A percentile compares a stretch with the other conserved stretches of the same genome.
Conservation (phyloP, 768 basidiomycete genomes). For the Trametes villosa region DNA sequence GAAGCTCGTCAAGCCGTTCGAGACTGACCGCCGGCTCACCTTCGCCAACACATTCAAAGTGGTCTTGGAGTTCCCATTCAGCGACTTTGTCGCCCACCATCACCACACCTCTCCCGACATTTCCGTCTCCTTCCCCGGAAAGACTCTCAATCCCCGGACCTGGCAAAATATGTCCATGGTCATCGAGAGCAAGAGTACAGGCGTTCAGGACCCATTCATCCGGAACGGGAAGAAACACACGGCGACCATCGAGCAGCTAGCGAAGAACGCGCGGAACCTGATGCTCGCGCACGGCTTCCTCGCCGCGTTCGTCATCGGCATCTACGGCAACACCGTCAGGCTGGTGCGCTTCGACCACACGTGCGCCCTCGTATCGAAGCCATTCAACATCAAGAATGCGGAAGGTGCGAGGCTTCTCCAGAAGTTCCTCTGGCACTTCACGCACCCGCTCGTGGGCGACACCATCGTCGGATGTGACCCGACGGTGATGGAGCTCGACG, state of each 20-base stretch:
- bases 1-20: neutral
- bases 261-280: constrained; percentile 17
- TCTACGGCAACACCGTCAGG: constrained; percentile 13
- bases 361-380: no score
- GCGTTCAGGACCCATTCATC: neutral
- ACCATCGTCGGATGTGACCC: constrained; percentile 12
- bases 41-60: neutral
- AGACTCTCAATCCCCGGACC: neutral
- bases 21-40: neutral
- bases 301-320: constrained; percentile 14
- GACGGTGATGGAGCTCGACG: neutral
- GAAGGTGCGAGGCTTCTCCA: neutral
- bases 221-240: neutral
- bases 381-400: no score
- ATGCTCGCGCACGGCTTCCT: constrained; percentile 17
- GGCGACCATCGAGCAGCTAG: constrained; percentile 7
- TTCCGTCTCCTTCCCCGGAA: no score
- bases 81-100: neutral
- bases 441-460: constrained; percentile 4
- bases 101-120: neutral
- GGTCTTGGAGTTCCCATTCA: neutral
- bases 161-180: neutral
- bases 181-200: neutral
- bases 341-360: constrained; percentile 23
- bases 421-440: constrained; percentile 23